Conservation (phyloP, 2,329 filamentous ascomycete genomes). For the Scedosporium minutisporum region DNA sequence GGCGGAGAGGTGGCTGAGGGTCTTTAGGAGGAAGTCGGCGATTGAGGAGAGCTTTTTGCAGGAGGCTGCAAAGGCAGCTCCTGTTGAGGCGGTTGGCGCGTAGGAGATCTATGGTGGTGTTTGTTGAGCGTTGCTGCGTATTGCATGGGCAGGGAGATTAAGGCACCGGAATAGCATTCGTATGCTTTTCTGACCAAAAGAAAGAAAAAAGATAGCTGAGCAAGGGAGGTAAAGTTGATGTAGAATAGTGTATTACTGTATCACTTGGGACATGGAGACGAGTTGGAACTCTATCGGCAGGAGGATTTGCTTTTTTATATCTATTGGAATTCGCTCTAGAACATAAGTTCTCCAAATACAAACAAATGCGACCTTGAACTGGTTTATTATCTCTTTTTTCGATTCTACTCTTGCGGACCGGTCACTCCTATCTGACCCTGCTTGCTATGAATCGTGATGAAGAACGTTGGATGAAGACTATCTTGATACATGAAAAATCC, state of each 20-base stretch:
- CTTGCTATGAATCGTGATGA: not conserved
- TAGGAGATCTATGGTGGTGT: not conserved
- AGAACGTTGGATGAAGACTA: not conserved
- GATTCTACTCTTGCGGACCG: not conserved
- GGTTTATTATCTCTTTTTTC: not conserved
- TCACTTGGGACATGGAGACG: not conserved
- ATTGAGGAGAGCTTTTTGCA: constrained; percentile 67
- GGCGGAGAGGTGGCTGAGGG: constrained; percentile 78
- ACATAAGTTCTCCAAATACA: too few relatives aligned
- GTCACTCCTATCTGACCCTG: not conserved
- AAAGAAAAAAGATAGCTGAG: not conserved
- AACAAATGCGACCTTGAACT: too few relatives aligned
- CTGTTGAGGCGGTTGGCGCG: not conserved
- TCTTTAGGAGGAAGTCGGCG: constrained; percentile 70
- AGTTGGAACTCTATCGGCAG: not conserved
- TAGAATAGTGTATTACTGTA: not conserved
- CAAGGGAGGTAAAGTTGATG: not conserved
- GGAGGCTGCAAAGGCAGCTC: constrained; percentile 20
- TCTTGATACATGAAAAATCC: not conserved
- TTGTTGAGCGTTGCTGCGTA: not conserved
- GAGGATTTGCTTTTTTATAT: not conserved
- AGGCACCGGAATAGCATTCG: too few relatives aligned
- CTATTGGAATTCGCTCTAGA: not conserved
- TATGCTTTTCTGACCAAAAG: not conserved
- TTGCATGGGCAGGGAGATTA: too few relatives aligned